Base-by-base conservation (phyloP, 2,329 filamentous ascomycete species). In the Grosmannia serpens region DNA sequence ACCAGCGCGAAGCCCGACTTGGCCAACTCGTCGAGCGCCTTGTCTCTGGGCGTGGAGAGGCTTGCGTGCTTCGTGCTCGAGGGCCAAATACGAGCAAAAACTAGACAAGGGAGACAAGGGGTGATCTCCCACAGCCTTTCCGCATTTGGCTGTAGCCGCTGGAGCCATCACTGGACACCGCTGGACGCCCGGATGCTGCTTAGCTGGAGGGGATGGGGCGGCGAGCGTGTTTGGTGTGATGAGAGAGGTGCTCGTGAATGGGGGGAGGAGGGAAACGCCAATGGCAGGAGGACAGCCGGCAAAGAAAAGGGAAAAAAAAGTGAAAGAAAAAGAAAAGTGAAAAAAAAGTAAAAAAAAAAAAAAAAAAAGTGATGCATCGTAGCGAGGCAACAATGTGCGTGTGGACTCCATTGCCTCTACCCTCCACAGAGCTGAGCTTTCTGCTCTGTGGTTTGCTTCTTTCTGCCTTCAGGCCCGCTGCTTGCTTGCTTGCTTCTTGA, bases 101-200 rank as follows among this genome's bases (percentile, higher is more conserved):
- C 47, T 50, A 50, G 35, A 27, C 52, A 26, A 44, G 50, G 27
- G 50, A 53, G 11, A 53, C 4, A 20, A 38, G 51, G n/a, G 51
- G 51, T 17, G 52, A 54, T 54, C 46, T 56, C 11, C 46, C 24
- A 49, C 22, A 29, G 47, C 47, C 17, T 24, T 50, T 29, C 50
- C 50, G 29, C 29, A 13, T 53, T 53, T 20, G 29, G 50, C 31
- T 17, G 50, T 53, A 53, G 50, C 31, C 20, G 50, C 50, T 54
- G 44, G 33, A 44, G 33, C 22, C 9, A 13, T 35, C 53, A 35
- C 51, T 35, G 51, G 51, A 53, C 22, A 26, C 15, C 50, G 27
- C 50, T 52, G 50, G 27, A 52, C 6, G 3, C 38, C 59, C 56
- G 53, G 38, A 49, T 61, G 57, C 57, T 56, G 59, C 59, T 47